Evolutionary conservation across 148 eudicot genomes (phyloP).

Genomic region (Oxyria digyna): DNA sequence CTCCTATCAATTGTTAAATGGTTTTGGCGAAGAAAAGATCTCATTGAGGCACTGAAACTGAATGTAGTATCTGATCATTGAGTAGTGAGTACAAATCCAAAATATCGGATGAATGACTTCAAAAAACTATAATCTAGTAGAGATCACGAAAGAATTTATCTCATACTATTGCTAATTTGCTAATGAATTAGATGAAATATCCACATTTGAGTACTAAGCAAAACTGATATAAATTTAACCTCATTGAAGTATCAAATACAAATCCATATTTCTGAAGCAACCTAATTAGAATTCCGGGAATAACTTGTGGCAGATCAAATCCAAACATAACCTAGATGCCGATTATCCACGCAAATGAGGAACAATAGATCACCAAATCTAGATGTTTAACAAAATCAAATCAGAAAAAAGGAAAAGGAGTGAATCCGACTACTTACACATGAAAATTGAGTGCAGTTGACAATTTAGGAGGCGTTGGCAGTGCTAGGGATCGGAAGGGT

Average conservation of each 20-base stretch:
- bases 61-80: neutral
- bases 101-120: neutral
- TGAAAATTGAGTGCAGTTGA: neutral
- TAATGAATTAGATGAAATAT: neutral
- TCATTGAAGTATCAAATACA: neutral
- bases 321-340: neutral
- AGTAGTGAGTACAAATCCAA: neutral
- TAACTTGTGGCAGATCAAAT: neutral
- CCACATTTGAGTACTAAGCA: too few relatives aligned
- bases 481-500: conserved; percentile 54
- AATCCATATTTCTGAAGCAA: neutral
- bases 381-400: neutral
- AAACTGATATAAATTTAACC: neutral
- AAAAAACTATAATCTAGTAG: neutral
- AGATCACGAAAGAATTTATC: neutral
- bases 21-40: neutral
- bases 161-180: neutral
- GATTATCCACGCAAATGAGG: neutral
- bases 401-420: neutral
- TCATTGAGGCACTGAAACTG: neutral
- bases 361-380: neutral
- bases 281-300: neutral
- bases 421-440: neutral
- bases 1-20: neutral
- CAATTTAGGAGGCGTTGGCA: conserved; percentile 45